A percentile compares a stretch with the other conserved stretches of the same genome.
These are phyloP conservation scores for Penicillium flavigenum DNA, from an alignment of 495 filamentous ascomycete species.

Conservation along the genomic window DNA sequence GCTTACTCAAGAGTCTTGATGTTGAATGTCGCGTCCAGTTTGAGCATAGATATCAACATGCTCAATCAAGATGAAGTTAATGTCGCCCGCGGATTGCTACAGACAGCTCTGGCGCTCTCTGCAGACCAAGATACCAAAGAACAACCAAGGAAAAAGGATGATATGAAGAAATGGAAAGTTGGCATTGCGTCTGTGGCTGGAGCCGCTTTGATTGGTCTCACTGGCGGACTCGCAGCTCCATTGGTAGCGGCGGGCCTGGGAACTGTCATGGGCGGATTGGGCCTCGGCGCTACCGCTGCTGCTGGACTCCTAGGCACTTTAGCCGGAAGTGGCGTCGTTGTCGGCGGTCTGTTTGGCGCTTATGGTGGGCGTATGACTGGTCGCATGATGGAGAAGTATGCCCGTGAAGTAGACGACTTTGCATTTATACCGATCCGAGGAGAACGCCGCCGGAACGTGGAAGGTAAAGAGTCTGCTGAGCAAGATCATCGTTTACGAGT, in stretches of 20 bases:
- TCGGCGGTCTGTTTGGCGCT: slow-evolving; percentile 84
- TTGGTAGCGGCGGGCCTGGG: slow-evolving; percentile 81
- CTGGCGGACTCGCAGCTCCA: slow-evolving; percentile 77
- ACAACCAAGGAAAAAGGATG: slow-evolving; percentile 64
- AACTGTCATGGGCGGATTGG: slow-evolving; percentile 74
- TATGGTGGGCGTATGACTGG: slow-evolving; percentile 83
- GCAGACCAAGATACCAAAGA: slow-evolving; percentile 65
- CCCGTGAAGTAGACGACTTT: slow-evolving; percentile 84
- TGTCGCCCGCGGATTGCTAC: slow-evolving; percentile 70
- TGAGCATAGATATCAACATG: slow-evolving; percentile 62
- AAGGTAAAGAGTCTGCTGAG: slow-evolving; percentile 44
- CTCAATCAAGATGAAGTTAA: slow-evolving; percentile 71
- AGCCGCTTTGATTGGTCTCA: slow-evolving; percentile 76
- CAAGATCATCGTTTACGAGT: slow-evolving; percentile 72
- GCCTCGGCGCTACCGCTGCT: slow-evolving; percentile 74
- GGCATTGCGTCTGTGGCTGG: slow-evolving; percentile 77
- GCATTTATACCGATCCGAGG: slow-evolving; percentile 74
- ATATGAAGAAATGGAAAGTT: slow-evolving; percentile 72
- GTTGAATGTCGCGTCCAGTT: slow-evolving; percentile 64
- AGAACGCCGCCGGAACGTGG: slow-evolving; percentile 38
- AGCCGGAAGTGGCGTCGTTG: slow-evolving; percentile 71
- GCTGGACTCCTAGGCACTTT: slow-evolving; percentile 77
- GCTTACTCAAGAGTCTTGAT: slow-evolving; percentile 75
- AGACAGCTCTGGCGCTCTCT: slow-evolving; percentile 68
- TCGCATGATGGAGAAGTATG: slow-evolving; percentile 84